Base-by-base conservation (phyloP, 306 rosid species). In the Lupinus albus region DNA sequence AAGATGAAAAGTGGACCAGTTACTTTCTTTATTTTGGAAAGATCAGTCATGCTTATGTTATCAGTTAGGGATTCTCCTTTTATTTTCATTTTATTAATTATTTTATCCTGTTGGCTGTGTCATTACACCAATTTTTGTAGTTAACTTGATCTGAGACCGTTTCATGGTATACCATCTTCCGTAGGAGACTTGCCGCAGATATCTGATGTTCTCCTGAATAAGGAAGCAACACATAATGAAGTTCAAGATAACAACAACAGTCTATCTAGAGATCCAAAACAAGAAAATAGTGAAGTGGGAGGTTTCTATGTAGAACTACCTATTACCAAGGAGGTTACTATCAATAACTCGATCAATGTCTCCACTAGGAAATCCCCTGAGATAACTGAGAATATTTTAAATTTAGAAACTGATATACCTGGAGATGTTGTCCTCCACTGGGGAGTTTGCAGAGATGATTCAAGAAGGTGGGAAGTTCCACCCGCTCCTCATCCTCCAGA, bases 401-500 rank as follows among this genome's bases (percentile, higher is more conserved):
- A 50, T 68, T 17, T 94, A 70, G 95, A 94, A 82, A 88, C 92
- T 1, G 95, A 94, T 83, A 72, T 90, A 59, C 86, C 83, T 45
- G 95, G 93, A 58, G 79, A 82, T 74, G 72, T 80, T 71, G 68
- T 84, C 59, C 85, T 94, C 73, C 99, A 94, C 58, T 94, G 99
- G 99, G 97, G 97, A 66, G 97, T 83, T 71, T 88, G 95, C 77
- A 76, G 82, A 68, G 97, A 86, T 81, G 83, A 82, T 70, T 64
- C 84, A 55, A 84, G 76, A 59, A 86, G 44, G 74, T 94, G 99
- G 99, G 95, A 91, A 84, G 76, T 85, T 78, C 97, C 97, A 49
- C 82, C 83, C 49, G 52, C 81, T 18, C 91, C 92, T 39, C 80
- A 78, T 82, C 99, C 96, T 6, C 91, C 87, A 12, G 80, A 84